Conservation (phyloP, 331 rosid genomes). For the Cydonia oblonga region DNA sequence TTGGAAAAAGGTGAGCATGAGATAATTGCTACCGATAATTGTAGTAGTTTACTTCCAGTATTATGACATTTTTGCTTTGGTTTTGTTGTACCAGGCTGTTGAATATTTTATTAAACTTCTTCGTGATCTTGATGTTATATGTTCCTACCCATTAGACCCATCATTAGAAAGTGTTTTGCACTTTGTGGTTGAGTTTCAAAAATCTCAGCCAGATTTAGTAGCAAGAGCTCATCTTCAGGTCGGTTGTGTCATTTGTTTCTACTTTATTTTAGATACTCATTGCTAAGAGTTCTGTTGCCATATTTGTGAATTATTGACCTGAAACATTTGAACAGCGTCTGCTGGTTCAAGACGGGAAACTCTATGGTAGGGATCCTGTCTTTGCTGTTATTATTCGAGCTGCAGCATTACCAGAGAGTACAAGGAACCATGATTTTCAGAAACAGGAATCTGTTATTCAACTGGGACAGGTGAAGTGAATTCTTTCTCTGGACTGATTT, state of each 20-base stretch:
- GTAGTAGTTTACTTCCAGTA: not conserved
- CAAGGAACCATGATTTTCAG: slow-evolving; percentile 66
- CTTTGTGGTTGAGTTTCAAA: slow-evolving; percentile 85
- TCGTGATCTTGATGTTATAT: slow-evolving; percentile 59
- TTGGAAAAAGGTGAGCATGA: slow-evolving; percentile 56
- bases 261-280: not conserved
- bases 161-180: slow-evolving; percentile 62
- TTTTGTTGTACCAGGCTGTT: slow-evolving; percentile 53
- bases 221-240: slow-evolving; percentile 98
- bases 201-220: slow-evolving; percentile 83
- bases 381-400: slow-evolving; percentile 60
- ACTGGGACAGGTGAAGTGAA: slow-evolving; percentile 69
- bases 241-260: slow-evolving; percentile 1
- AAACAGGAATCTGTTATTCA: slow-evolving; percentile 61
- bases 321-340: slow-evolving; percentile 54
- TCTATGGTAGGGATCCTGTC: slow-evolving; percentile 64
- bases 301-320: slow-evolving; percentile 21
- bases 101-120: slow-evolving; percentile 81
- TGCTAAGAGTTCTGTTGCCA: not conserved
- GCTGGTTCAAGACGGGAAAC: slow-evolving; percentile 87
- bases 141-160: slow-evolving; percentile 62
- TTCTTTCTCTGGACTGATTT: not conserved
- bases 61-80: slow-evolving; percentile 19
- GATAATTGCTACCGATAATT: slow-evolving; percentile 8
- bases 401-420: slow-evolving; percentile 65